Conservation (phyloP, 163 green algal genomes). For the Dunaliella salina region DNA sequence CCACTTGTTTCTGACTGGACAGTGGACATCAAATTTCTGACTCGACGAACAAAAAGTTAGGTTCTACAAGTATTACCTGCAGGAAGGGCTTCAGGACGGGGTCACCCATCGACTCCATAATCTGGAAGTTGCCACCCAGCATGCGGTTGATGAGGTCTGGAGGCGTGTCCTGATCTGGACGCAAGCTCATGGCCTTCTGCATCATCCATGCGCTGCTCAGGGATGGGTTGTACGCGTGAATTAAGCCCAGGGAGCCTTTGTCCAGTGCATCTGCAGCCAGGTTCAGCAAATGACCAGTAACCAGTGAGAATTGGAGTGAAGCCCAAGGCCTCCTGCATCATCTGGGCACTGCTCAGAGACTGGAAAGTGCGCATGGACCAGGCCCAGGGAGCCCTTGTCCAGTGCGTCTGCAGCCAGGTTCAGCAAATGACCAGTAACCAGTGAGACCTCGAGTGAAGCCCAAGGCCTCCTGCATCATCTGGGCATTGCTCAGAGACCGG, state of each 20-base stretch:
- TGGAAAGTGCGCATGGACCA: slow-evolving; percentile 73
- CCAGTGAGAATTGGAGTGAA: neutral
- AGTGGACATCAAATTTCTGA: no score
- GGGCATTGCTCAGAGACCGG: slow-evolving; percentile 61
- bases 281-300: no score
- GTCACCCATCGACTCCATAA: slow-evolving; percentile 71
- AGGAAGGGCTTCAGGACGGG: slow-evolving; percentile 82
- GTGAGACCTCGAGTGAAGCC: slow-evolving; percentile 10
- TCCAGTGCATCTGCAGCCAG: slow-evolving; percentile 23
- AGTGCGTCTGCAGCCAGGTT: slow-evolving; percentile 13
- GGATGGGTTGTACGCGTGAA: slow-evolving; percentile 75
- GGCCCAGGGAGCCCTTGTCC: slow-evolving; percentile 37
- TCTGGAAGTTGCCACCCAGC: slow-evolving; percentile 61
- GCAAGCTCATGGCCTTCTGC: slow-evolving; percentile 58
- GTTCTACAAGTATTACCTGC: no score
- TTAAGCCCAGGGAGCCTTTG: slow-evolving; percentile 36
- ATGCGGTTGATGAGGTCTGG: slow-evolving; percentile 58
- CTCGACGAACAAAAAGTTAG: no score
- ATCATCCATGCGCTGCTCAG: slow-evolving; percentile 75
- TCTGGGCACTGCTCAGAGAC: slow-evolving; percentile 65
- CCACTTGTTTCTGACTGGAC: no score
- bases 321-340: slow-evolving; percentile 70
- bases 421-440: no score
- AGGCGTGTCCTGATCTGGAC: slow-evolving; percentile 14
- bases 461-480: slow-evolving; percentile 76